Evolutionary conservation across 2,329 filamentous ascomycete species (phyloP).

Genomic region (Fusarium sp.): DNA sequence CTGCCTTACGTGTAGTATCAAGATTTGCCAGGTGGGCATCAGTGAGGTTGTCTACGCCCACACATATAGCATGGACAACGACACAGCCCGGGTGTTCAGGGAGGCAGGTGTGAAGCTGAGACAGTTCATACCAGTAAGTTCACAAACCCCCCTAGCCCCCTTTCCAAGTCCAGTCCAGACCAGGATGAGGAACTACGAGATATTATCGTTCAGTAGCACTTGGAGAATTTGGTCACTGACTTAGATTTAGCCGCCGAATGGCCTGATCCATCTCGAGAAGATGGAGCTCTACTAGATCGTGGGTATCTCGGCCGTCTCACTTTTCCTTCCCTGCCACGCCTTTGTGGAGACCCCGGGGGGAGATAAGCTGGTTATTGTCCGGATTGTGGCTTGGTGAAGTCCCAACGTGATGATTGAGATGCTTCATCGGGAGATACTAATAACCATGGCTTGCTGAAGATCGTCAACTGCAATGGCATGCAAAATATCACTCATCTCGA

Average conservation of each 20-base stretch:
- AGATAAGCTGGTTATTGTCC: constrained; percentile 12
- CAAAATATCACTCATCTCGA: constrained; percentile 34
- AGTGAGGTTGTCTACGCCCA: constrained; percentile 94
- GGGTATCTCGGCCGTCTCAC: constrained; percentile 19
- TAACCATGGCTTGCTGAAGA: neutral
- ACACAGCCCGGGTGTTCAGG: constrained; percentile 83
- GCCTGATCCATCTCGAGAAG: constrained; percentile 70
- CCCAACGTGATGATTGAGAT: constrained; percentile 16
- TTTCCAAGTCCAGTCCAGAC: constrained; percentile 12
- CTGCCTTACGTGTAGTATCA: constrained; percentile 97
- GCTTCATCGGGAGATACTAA: constrained; percentile 6
- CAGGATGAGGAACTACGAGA: constrained; percentile 1
- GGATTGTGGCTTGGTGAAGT: constrained; percentile 34
- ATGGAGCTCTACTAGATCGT: constrained; percentile 54
- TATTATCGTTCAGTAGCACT: constrained; percentile 4
- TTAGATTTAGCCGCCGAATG: constrained; percentile 67
- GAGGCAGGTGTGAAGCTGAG: constrained; percentile 86
- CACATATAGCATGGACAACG: constrained; percentile 92
- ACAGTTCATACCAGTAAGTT: constrained; percentile 85
- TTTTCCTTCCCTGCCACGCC: constrained; percentile 10
- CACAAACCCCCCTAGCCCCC: constrained; percentile 11
- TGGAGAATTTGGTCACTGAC: constrained; percentile 37
- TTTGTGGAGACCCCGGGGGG: constrained; percentile 27
- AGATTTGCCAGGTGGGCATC: constrained; percentile 97
- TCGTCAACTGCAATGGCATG: constrained; percentile 14